A percentile compares a stretch with the other conserved stretches of the same genome.
Conservation (phyloP, 495 filamentous ascomycete species). For the Penicillium roqueforti region DNA sequence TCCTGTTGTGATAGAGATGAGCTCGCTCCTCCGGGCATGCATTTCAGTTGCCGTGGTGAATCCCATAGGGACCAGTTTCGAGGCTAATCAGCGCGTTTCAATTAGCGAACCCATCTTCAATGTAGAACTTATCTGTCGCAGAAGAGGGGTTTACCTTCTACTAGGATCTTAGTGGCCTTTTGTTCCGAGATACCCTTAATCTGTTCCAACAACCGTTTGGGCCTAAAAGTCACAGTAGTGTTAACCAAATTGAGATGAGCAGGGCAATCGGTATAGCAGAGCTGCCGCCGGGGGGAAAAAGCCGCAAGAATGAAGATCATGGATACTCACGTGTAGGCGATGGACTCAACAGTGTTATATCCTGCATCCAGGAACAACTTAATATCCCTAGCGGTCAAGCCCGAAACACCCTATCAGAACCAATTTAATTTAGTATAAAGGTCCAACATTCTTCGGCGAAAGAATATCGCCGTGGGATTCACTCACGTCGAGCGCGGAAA, state of each 20-base stretch:
- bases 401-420: constrained; percentile 62
- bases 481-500: constrained; percentile 78
- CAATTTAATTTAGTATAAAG: constrained; percentile 9
- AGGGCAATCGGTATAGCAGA: background rate
- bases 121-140: background rate
- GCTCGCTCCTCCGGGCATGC: constrained; percentile 90
- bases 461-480: background rate
- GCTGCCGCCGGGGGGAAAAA: background rate
- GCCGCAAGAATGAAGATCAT: background rate
- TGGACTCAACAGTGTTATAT: constrained; percentile 88
- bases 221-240: constrained; percentile 38
- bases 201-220: constrained; percentile 77
- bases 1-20: constrained; percentile 96
- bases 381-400: constrained; percentile 89
- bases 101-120: background rate
- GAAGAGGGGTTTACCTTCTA: constrained; percentile 60
- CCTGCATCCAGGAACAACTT: constrained; percentile 89
- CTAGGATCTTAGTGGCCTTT: constrained; percentile 90
- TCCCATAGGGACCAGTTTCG: constrained; percentile 95
- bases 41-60: constrained; percentile 99
- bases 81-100: constrained; percentile 49
- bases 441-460: background rate
- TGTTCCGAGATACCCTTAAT: constrained; percentile 97
- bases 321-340: constrained; percentile 75
- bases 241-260: background rate